Evolutionary conservation across 768 basidiomycete genomes (phyloP).

Genomic region (Favolaschia claudopus): DNA sequence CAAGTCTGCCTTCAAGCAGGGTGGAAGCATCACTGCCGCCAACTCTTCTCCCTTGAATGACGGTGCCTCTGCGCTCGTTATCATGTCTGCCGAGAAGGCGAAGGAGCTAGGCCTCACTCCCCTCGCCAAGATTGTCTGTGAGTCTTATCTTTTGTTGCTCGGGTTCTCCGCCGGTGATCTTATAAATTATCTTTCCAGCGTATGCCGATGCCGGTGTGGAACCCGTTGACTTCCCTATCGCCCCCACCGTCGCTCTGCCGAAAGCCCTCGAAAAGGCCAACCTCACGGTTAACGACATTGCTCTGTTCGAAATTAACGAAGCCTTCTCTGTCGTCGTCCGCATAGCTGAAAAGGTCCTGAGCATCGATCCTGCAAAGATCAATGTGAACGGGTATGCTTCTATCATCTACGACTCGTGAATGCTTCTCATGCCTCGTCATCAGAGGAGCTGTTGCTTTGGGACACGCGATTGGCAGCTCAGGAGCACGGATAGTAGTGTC

Average conservation of each 20-base stretch:
- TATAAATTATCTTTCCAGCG: constrained; percentile 57
- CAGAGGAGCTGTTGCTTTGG: constrained; percentile 96
- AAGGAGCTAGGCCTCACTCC: constrained; percentile 91
- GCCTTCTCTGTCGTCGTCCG: constrained; percentile 95
- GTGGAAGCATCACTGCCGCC: constrained; percentile 92
- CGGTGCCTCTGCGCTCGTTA: constrained; percentile 93
- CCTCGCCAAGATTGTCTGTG: constrained; percentile 93
- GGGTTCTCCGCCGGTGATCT: constrained; percentile 20
- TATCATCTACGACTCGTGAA: constrained; percentile 7
- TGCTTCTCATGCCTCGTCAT: constrained; percentile 31
- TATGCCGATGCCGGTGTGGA: constrained; percentile 97
- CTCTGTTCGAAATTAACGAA: constrained; percentile 96
- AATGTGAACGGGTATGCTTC: constrained; percentile 83
- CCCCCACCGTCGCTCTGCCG: constrained; percentile 92
- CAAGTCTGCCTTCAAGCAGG: constrained; percentile 88
- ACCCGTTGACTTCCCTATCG: constrained; percentile 96
- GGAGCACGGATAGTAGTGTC: constrained; percentile 95
- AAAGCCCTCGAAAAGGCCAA: constrained; percentile 88
- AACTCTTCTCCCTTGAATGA: constrained; percentile 96
- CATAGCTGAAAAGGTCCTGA: constrained; percentile 88
- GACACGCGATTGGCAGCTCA: constrained; percentile 96
- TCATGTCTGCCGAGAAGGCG: constrained; percentile 94
- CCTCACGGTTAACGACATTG: constrained; percentile 82
- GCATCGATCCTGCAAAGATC: constrained; percentile 86
- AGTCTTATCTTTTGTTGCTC: constrained; percentile 40